Evolutionary conservation across 805 yeast genomes (phyloP), one percentile per base, ranked within the genome.

Genomic region (Metschnikowia anglica): DNA sequence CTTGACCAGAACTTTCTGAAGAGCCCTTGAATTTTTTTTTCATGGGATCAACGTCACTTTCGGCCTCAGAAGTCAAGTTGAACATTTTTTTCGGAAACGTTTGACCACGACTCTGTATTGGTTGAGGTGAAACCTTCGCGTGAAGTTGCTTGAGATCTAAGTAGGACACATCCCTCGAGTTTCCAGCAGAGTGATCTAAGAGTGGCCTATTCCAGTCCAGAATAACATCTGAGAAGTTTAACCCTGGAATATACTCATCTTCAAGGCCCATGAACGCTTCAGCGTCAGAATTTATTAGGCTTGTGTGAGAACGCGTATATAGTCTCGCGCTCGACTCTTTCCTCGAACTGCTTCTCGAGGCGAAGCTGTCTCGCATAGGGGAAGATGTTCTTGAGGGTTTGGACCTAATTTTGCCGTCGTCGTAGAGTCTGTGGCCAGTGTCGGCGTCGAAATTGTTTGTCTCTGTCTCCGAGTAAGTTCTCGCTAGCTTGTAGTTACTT

Each of bases 171-270:
- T 65, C 67, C 30, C 67, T 52, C 30, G 68, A 62, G 36, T 51
- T 53, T 13, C 65, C 63, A 16, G 46, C 40, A 16, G 47, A 42
- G 9, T 43, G 29, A 10, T 41, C 49, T 24, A 44, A 24, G 11
- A 16, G 59, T 0, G 86, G 86, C 17, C 80, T 55, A 39, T 68
- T 68, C 85, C 85, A 81, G 41, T 68, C 66, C 38, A 66, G 60
- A 1, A 79, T 49, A 55, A 65, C 61, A 19, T 75, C 72, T 30
- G 71, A 66, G 48, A 81, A 82, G 52, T 81, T 81, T 21, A 85
- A 66, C 36, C 83, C 86, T 0, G 91, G 91, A 12, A 86, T 74
- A 54, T 85, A 85, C 55, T 86, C 93, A 58, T 85, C 91, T 54
- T 81, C 84, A 51, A 84, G 66, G 0, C 88, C 89, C 25, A 44